Base-by-base conservation (phyloP, 176 grass and related monocot species). In the Ananas comosus region DNA sequence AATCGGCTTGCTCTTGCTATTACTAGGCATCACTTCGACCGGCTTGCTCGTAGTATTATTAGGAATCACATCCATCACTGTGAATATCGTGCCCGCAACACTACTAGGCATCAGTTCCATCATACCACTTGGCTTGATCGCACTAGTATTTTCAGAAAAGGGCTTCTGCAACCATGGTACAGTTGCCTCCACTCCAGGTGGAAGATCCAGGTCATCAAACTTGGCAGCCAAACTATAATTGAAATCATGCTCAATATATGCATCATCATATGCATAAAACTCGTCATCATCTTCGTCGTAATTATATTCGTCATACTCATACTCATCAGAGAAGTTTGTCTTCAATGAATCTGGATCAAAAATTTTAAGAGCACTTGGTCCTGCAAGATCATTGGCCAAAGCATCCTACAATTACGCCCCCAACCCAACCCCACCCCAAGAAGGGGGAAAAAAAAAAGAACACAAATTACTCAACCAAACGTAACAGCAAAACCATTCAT, bases 261-360 rank as follows among this genome's bases (percentile, higher is more conserved):
- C 13, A 78, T 51, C 71, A 33, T 53, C 83, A 74, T 72, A 66
- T 42, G 12, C 64, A 67, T 85, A 77, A 52, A 64, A 63, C 70
- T 77, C 72, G 19, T 80, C 77, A 51, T 89, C 83, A 61, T 84
- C 80, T 63, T 91, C 92, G 63, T 87, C 83, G 78, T 83, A 83
- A 65, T 23, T 78, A 85, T 87, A 83, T 13, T 70, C 49, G 12
- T 70, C 63, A 24, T 70, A 80, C 53, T 73, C 69, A 72, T 67
- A 82, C 13, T 72, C 50, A 51, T 76, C 47, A 72, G 24, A 23
- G 68, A 64, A 65, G 49, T 14, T 1, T 51, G 71, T 69, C 72
- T 74, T 11, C 27, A 70, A 2, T 65, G 16, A 19, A 64, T 12
- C 73, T 64, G 69, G 51, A 48, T 76, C 54, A 79, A 64, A 69